Conservation (phyloP, 257 asterid genomes). For the Scutellaria barbata region DNA sequence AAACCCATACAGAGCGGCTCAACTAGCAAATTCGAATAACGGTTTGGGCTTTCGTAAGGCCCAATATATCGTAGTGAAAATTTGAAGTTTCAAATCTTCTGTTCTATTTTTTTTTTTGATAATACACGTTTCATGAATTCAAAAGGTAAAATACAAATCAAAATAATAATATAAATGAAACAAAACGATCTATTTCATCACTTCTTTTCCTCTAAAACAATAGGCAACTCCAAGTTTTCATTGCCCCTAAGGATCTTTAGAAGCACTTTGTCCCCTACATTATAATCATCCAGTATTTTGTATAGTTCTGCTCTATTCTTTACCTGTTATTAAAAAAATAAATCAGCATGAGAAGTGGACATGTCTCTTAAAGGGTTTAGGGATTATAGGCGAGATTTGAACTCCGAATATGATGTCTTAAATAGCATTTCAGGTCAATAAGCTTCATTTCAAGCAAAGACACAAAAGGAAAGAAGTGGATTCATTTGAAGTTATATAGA, state of each 20-base stretch:
- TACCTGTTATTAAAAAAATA: conserved; percentile 52
- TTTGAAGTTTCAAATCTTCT: too few relatives aligned
- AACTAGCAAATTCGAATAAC: too few relatives aligned
- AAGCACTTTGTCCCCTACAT: conserved; percentile 69
- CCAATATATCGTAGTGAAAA: background rate
- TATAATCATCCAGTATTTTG: conserved; percentile 75
- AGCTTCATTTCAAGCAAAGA: too few relatives aligned
- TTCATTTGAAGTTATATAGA: too few relatives aligned
- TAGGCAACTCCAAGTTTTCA: conserved; percentile 63
- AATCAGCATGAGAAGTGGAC: background rate
- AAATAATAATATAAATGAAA: too few relatives aligned
- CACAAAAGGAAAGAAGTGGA: too few relatives aligned
- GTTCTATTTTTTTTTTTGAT: too few relatives aligned
- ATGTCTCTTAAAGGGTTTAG: background rate
- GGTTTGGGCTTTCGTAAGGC: background rate
- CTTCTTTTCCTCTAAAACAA: conserved; percentile 67
- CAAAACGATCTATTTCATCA: background rate
- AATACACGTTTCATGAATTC: too few relatives aligned
- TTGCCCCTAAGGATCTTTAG: conserved; percentile 67
- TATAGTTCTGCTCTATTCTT: conserved; percentile 71
- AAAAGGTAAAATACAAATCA: too few relatives aligned
- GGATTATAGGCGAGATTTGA: background rate
- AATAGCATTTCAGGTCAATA: too few relatives aligned
- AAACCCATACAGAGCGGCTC: too few relatives aligned
- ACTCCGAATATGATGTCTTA: background rate